Base-by-base conservation (phyloP, 441 rosid genomes). In the Erodium chrysanthum region DNA sequence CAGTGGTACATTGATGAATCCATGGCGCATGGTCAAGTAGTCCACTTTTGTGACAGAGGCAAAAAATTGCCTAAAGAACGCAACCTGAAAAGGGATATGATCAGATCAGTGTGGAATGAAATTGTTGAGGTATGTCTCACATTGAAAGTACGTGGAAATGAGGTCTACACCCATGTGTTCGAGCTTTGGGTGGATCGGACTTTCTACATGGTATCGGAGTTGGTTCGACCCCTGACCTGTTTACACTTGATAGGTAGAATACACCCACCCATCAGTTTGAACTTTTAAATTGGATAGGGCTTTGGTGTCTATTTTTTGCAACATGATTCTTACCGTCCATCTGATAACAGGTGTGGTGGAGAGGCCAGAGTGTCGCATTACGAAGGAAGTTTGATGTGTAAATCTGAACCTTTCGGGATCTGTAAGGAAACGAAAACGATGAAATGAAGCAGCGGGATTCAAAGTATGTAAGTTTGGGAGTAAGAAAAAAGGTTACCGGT, bases 1-100 rank as follows among this genome's bases (percentile, higher is more conserved):
- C 8, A 5, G 40, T 37, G 1, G n/a, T 71, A 85, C 92, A 56
- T 73, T 85, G 50, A 85, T 80, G 65, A 87, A 87, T 12, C 92
- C 88, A 61, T 77, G 76, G 68, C 90, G 82, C 78, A 87, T 76
- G 0, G 92, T 82, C 73, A 84, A 18, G 73, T 84, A 87, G 67
- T 87, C 92, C 66, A 85, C 90, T 71, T 84, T 87, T 5, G 79
- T 70, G 4, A 84, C 83, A 0, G 88, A 87, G 66, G 83, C 81
- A 14, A 81, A 77, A 77, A 87, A 84, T 74, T 83, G 92, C 70
- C 92, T 83, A 48, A 84, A 83, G 75, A 84, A 87, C 10, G 88
- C 85, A 20, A 85, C 88, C 89, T 85, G 79, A 2, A 31, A 11
- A 25, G 1, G 2, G 29, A 25, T 25, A 25, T 25, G 29, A 1